These are phyloP conservation scores for Malus hybrid DNA, from an alignment of 331 rosid genomes.

Conservation along the genomic window DNA sequence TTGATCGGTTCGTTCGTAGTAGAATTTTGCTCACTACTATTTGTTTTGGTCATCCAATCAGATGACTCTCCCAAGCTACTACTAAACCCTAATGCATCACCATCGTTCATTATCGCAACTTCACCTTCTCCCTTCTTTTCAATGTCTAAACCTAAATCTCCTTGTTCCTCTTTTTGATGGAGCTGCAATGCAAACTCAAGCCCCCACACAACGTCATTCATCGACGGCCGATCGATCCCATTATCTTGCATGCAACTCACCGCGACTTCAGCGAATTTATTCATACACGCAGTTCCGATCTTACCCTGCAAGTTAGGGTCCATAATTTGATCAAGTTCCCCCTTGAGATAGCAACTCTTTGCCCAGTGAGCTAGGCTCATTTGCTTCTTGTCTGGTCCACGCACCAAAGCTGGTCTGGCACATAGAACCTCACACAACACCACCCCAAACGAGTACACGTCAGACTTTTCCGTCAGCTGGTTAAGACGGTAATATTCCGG, in stretches of 20 bases:
- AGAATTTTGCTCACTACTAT: background rate
- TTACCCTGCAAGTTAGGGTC: conserved; percentile 31
- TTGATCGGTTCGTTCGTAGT: background rate
- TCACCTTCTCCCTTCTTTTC: background rate
- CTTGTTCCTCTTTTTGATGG: background rate
- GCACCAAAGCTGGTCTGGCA: conserved; percentile 44
- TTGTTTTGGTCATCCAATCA: background rate
- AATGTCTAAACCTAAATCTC: too few species aligned
- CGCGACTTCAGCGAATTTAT: conserved; percentile 30
- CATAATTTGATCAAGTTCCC: conserved; percentile 25
- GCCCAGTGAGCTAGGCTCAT: conserved; percentile 46
- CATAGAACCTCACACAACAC: conserved; percentile 62
- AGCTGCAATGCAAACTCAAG: background rate
- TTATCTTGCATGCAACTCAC: conserved; percentile 39
- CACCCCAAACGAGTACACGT: conserved; percentile 27
- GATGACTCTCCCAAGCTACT: background rate
- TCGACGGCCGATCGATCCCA: conserved; percentile 42
- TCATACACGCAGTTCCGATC: conserved; percentile 27
- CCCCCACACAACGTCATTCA: conserved; percentile 47
- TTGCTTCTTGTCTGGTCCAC: conserved; percentile 15
- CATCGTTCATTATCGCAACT: background rate
- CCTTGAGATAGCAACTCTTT: background rate
- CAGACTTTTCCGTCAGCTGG: background rate
- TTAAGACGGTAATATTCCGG: background rate
- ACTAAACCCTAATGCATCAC: background rate